phyloP scores from a whole-genome alignment of 495 filamentous ascomycete genomes.

The Annulohypoxylon stygium region DNA sequence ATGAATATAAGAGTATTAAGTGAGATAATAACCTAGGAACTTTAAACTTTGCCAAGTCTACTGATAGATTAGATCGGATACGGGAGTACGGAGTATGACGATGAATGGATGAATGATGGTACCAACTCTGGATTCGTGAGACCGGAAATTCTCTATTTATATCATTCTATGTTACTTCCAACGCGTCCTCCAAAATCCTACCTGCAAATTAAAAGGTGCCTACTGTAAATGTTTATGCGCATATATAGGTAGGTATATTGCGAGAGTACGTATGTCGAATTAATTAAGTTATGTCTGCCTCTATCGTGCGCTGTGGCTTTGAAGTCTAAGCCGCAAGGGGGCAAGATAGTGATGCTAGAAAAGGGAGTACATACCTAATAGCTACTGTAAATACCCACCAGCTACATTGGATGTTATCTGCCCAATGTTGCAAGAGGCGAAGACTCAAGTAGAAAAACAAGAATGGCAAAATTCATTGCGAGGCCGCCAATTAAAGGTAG shows the following conservation, averaged over 20 bases:
- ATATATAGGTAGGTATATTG: neutral
- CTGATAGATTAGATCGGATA: constrained; percentile 41
- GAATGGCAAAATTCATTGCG: constrained; percentile 23
- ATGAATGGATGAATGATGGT: constrained; percentile 37
- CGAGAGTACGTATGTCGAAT: constrained; percentile 8
- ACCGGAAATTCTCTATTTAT: constrained; percentile 36
- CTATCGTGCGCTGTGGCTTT: constrained; percentile 32
- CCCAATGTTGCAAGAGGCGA: neutral
- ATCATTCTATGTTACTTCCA: constrained; percentile 28
- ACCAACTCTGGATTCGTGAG: constrained; percentile 31
- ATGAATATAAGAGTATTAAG: constrained; percentile 16
- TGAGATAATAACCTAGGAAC: constrained; percentile 17
- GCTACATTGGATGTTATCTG: neutral
- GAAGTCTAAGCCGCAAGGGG: constrained; percentile 29
- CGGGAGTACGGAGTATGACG: constrained; percentile 38
- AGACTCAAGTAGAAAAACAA: neutral
- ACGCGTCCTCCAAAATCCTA: constrained; percentile 32
- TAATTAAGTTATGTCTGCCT: constrained; percentile 22
- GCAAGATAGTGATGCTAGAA: constrained; percentile 1
- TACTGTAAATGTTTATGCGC: constrained; percentile 14
- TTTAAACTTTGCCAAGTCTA: constrained; percentile 33
- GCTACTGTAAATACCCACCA: neutral
- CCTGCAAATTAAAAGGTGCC: constrained; percentile 1
- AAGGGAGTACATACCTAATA: constrained; percentile 3
- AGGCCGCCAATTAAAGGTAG: constrained; percentile 29